Evolutionary conservation across 805 yeast species (phyloP), one percentile per base, ranked within the genome.

Genomic region (Starmerella kuoi): DNA sequence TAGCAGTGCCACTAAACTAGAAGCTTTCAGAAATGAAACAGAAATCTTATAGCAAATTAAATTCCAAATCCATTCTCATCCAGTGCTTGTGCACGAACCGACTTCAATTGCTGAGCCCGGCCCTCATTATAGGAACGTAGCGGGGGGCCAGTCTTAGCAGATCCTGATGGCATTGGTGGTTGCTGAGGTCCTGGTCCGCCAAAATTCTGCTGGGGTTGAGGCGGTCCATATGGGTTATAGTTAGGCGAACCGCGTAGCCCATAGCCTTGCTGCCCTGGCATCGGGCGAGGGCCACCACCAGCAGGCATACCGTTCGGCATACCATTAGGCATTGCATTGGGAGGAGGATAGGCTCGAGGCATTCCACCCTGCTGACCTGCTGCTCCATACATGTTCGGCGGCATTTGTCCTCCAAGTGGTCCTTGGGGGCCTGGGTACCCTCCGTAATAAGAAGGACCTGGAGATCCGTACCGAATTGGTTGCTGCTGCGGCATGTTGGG

Each of bases 1-100:
- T n/a, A n/a, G n/a, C n/a, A n/a, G n/a, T n/a, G n/a, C n/a, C n/a
- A n/a, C n/a, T n/a, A n/a, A n/a, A n/a, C n/a, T n/a, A n/a, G n/a
- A n/a, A n/a, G n/a, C n/a, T n/a, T n/a, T n/a, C n/a, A n/a, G n/a
- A n/a, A n/a, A n/a, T n/a, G n/a, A n/a, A n/a, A n/a, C n/a, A n/a
- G n/a, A n/a, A n/a, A n/a, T n/a, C n/a, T n/a, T n/a, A n/a, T n/a
- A n/a, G n/a, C n/a, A n/a, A n/a, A n/a, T 37, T 14, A 31, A 25
- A 42, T 35, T 5, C 45, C 41, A 24, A 32, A 42, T 7, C 26
- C 19, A 8, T 40, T 39, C 24, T 45, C 47, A 31, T 38, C 38
- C 45, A 43, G 33, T 3, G 50, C 47, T 9, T 46, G 45, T 3
- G 45, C 38, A 5, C 47, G 38, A 11, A 44, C 35, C 12, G 41